These are phyloP conservation scores for Colletotrichum tropicale DNA, from an alignment of 2,329 filamentous ascomycete genomes.

Conservation along the genomic window DNA sequence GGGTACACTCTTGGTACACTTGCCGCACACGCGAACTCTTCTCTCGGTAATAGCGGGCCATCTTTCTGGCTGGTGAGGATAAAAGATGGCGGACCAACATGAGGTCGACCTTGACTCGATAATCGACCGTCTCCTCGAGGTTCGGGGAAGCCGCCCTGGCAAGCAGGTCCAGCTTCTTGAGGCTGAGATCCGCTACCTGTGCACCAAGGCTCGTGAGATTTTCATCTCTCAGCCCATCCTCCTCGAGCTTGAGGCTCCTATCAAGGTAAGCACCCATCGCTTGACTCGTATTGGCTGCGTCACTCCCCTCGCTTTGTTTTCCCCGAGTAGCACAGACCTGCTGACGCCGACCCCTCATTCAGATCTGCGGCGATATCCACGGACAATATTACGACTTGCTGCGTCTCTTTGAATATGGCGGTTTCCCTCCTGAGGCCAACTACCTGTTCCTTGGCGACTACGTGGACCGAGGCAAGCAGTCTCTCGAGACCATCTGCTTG, in stretches of 20 bases:
- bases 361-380: constrained; percentile 99
- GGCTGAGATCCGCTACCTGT: constrained; percentile 94
- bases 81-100: constrained; percentile 68
- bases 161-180: constrained; percentile 98
- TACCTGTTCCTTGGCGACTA: constrained; percentile 99
- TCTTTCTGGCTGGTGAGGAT: constrained; percentile 45
- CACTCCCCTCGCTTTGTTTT: not conserved
- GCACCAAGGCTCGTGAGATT: constrained; percentile 98
- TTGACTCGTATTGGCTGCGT: not conserved
- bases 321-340: not conserved
- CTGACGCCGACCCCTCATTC: constrained; percentile 23
- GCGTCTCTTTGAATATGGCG: constrained; percentile 96
- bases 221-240: constrained; percentile 99
- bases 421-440: constrained; percentile 97
- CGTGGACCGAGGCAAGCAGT: constrained; percentile 98
- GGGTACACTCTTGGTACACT: not conserved
- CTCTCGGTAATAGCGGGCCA: constrained; percentile 41
- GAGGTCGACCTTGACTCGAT: constrained; percentile 99
- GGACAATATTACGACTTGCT: constrained; percentile 99
- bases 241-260: constrained; percentile 95
- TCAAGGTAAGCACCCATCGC: constrained; percentile 74
- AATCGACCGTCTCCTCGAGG: constrained; percentile 97
- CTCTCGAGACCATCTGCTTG: constrained; percentile 96
- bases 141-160: constrained; percentile 94
- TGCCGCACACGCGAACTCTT: constrained; percentile 14